A percentile compares a stretch with the other conserved stretches of the same genome.
These are phyloP conservation scores for Phytopythium sindhum DNA, from an alignment of 352 stramenopile genomes.

Conservation along the genomic window DNA sequence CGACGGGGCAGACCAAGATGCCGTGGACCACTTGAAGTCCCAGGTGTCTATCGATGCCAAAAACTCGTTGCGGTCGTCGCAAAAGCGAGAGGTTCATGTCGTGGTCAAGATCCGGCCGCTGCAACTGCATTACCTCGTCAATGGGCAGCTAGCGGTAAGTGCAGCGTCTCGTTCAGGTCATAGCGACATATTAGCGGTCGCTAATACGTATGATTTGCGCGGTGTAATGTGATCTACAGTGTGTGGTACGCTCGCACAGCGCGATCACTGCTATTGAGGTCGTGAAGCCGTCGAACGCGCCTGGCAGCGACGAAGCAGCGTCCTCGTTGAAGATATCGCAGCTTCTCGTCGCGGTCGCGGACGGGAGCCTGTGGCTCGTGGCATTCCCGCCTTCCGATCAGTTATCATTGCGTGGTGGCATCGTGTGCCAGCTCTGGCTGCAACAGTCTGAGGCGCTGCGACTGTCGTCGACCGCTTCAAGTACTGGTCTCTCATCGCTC, in stretches of 20 bases:
- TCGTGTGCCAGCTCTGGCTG: constrained; percentile 5
- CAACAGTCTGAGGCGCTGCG: background rate
- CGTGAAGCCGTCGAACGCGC: background rate
- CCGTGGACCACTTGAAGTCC: background rate
- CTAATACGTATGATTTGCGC: background rate
- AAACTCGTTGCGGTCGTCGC: background rate
- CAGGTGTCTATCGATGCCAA: background rate
- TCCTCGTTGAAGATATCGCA: background rate
- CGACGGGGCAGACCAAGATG: background rate
- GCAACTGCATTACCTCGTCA: constrained; percentile 47
- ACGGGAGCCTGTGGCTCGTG: constrained; percentile 52
- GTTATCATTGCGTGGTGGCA: background rate
- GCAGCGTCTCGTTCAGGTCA: background rate
- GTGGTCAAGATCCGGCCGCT: constrained; percentile 42
- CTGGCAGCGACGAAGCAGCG: background rate
- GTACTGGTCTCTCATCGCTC: background rate
- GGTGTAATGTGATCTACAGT: background rate
- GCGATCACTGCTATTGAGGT: background rate
- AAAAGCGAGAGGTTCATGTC: constrained; percentile 9
- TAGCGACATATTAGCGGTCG: background rate
- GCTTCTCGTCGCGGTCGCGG: constrained; percentile 30
- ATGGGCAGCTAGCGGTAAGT: constrained; percentile 36
- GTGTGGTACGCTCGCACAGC: background rate
- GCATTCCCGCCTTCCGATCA: constrained; percentile 16
- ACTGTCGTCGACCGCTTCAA: background rate